Conservation (phyloP, 2,329 filamentous ascomycete species). For the Penicillium sclerotiorum region DNA sequence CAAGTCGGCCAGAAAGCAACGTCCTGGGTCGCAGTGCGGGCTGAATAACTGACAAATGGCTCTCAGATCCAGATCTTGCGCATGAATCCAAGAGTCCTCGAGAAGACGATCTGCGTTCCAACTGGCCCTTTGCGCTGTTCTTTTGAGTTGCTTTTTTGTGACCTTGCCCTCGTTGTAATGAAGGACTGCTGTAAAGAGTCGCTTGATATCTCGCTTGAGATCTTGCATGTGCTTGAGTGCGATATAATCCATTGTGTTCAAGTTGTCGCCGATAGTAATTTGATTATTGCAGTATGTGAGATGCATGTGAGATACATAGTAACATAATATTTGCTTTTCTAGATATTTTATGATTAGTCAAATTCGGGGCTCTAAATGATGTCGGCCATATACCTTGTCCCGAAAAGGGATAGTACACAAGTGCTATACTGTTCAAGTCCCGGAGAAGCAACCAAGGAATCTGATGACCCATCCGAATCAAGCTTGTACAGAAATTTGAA, state of each 20-base stretch:
- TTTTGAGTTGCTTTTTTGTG: not conserved
- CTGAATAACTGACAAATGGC: not conserved
- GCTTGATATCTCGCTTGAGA: not conserved
- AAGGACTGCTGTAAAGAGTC: conserved; percentile 1
- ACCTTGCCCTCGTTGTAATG: not conserved
- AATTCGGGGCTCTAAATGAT: no score
- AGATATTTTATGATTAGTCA: no score
- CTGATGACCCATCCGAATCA: no score
- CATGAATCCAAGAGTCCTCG: not conserved
- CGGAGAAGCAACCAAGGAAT: no score
- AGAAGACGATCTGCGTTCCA: not conserved
- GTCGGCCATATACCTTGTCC: no score
- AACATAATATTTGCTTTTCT: no score
- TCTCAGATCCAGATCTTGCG: not conserved
- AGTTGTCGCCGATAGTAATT: no score
- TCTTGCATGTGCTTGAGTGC: not conserved
- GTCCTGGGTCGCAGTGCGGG: not conserved
- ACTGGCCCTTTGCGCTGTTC: not conserved
- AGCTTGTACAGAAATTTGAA: no score
- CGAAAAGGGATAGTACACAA: no score
- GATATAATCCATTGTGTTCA: not conserved
- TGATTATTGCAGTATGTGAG: no score
- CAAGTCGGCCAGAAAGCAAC: not conserved
- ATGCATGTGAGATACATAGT: no score
- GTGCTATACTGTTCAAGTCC: no score